phyloP scores from a whole-genome alignment of 179 eudicot genomes.

The Monotropa hypopitys region DNA sequence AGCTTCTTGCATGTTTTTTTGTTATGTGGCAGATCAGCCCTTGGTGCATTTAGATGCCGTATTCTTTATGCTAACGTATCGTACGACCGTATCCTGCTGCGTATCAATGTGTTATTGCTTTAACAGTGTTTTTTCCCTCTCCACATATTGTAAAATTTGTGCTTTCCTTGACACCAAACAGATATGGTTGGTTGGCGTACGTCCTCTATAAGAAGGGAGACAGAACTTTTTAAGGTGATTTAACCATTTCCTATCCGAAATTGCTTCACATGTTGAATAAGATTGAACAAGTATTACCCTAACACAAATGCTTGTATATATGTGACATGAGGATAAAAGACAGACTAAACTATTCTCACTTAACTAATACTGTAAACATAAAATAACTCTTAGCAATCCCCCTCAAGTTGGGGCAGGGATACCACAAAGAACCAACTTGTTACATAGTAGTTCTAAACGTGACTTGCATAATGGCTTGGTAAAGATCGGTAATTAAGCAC shows the following conservation, averaged over 20 bases:
- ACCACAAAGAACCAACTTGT: too few relatives aligned
- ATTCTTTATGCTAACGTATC: constrained; percentile 85
- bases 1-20: constrained; percentile 7
- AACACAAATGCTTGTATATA: too few relatives aligned
- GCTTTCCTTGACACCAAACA: constrained; percentile 36
- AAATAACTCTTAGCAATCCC: too few relatives aligned
- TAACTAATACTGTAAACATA: too few relatives aligned
- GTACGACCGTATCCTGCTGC: constrained; percentile 85
- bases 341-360: too few relatives aligned
- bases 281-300: background rate
- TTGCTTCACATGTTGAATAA: background rate
- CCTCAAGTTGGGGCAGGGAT: too few relatives aligned
- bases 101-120: background rate
- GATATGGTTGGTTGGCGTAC: constrained; percentile 99
- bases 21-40: constrained; percentile 67
- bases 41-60: constrained; percentile 78
- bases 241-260: constrained; percentile 1
- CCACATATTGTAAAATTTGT: background rate
- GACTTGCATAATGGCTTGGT: too few relatives aligned
- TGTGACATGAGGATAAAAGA: too few relatives aligned
- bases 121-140: background rate
- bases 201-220: constrained; percentile 88
- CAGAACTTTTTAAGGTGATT: constrained; percentile 75
- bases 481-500: too few relatives aligned
- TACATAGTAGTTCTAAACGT: too few relatives aligned